Evolutionary conservation across 148 eudicot species (phyloP).

Genomic region (Simmondsia chinensis): DNA sequence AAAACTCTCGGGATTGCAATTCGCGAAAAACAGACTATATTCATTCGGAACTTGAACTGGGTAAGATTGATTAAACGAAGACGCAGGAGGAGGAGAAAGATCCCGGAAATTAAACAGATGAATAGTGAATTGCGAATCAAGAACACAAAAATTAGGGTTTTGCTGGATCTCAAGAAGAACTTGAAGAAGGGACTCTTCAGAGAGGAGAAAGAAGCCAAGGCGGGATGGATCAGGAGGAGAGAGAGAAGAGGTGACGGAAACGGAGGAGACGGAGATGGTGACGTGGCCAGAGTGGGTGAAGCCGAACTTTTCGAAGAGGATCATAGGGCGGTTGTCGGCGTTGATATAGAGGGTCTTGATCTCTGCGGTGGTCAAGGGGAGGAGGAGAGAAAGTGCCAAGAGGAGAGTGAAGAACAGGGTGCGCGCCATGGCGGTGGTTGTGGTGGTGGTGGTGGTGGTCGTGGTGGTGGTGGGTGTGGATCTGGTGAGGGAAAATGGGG

Average conservation of each 20-base stretch:
- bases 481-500: no score
- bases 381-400: slow-evolving; percentile 16
- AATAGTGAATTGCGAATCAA: slow-evolving; percentile 47
- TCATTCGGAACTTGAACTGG: slow-evolving; percentile 51
- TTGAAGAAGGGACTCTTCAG: slow-evolving; percentile 69
- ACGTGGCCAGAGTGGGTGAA: slow-evolving; percentile 76
- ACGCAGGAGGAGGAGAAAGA: slow-evolving; percentile 64
- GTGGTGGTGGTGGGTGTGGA: neutral
- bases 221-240: slow-evolving; percentile 47
- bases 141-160: slow-evolving; percentile 53
- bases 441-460: neutral
- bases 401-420: slow-evolving; percentile 9
- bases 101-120: slow-evolving; percentile 60
- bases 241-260: slow-evolving; percentile 43
- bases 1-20: slow-evolving; percentile 53
- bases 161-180: slow-evolving; percentile 74
- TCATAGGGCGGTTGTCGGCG: slow-evolving; percentile 61
- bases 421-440: slow-evolving; percentile 23
- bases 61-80: slow-evolving; percentile 36
- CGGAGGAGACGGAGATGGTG: slow-evolving; percentile 44
- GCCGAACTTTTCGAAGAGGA: slow-evolving; percentile 87
- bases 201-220: slow-evolving; percentile 76
- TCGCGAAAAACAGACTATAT: slow-evolving; percentile 70
- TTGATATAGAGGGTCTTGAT: slow-evolving; percentile 54
- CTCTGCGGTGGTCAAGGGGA: slow-evolving; percentile 36